Evolutionary conservation across 768 basidiomycete species (phyloP).

Genomic region (Leccinum uliginosum): DNA sequence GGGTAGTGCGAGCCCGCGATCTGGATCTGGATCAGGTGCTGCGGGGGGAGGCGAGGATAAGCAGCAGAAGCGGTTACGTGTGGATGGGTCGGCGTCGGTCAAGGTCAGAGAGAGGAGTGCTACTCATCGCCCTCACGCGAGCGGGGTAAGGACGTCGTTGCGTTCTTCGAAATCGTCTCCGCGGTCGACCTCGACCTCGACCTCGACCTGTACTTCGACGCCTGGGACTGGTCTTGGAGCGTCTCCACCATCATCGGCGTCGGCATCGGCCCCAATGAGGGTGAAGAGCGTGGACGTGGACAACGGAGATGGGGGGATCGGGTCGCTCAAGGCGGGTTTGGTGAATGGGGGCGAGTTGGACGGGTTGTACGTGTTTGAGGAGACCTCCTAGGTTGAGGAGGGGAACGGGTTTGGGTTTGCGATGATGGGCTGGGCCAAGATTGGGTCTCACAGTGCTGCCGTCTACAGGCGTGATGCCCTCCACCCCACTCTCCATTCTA

Average conservation of each 20-base stretch:
- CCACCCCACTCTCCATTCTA: background rate
- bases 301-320: constrained; percentile 12
- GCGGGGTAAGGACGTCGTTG: background rate
- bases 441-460: background rate
- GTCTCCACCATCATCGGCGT: constrained; percentile 13
- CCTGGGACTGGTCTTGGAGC: constrained; percentile 5
- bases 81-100: constrained; percentile 17
- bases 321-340: constrained; percentile 24
- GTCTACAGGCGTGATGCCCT: background rate
- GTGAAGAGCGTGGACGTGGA: constrained; percentile 15
- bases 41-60: constrained; percentile 10
- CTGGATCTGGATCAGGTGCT: background rate
- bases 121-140: background rate
- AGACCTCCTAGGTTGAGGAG: constrained; percentile 4
- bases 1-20: constrained; percentile 7
- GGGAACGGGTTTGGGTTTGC: background rate
- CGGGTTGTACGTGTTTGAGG: constrained; percentile 30
- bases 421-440: background rate
- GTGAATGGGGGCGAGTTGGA: constrained; percentile 30
- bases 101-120: background rate
- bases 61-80: constrained; percentile 28
- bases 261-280: constrained; percentile 22
- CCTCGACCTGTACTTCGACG: background rate
- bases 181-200: background rate
- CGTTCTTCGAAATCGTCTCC: constrained; percentile 8